A percentile compares a stretch with the other conserved stretches of the same genome.
phyloP scores from a whole-genome alignment of 805 yeast genomes.

The Dipodascus geniculatus region DNA sequence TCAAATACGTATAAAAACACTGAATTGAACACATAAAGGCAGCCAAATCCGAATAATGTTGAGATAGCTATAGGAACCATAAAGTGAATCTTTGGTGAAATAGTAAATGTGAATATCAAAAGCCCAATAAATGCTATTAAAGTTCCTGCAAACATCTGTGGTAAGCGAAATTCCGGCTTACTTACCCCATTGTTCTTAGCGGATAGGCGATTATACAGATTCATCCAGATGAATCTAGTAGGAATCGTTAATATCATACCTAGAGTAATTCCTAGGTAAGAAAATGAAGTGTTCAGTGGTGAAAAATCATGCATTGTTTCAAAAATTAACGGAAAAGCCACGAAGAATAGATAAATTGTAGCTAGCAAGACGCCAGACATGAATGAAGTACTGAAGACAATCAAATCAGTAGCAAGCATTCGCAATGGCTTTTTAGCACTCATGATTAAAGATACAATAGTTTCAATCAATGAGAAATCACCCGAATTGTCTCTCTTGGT shows the following conservation, averaged over 20 bases:
- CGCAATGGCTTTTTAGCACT: slow-evolving; percentile 44
- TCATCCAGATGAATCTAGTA: slow-evolving; percentile 12
- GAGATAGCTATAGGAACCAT: slow-evolving; percentile 55
- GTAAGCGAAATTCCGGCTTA: slow-evolving; percentile 40
- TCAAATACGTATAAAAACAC: slow-evolving; percentile 11
- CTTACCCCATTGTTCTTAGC: slow-evolving; percentile 29
- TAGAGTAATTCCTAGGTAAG: slow-evolving; percentile 51
- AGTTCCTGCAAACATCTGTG: slow-evolving; percentile 42
- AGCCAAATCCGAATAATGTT: slow-evolving; percentile 30
- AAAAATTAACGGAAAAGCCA: slow-evolving; percentile 48
- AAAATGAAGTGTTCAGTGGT: slow-evolving; percentile 42
- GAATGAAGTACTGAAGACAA: slow-evolving; percentile 41
- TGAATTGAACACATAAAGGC: slow-evolving; percentile 29
- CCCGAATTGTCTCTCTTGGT: slow-evolving; percentile 27
- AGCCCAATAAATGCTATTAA: slow-evolving; percentile 35
- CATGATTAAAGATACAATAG: slow-evolving; percentile 25
- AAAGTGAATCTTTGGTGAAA: slow-evolving; percentile 34
- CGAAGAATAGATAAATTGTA: slow-evolving; percentile 46
- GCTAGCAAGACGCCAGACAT: slow-evolving; percentile 48
- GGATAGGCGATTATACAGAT: slow-evolving; percentile 29
- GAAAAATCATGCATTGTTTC: slow-evolving; percentile 35
- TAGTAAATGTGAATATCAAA: slow-evolving; percentile 43
- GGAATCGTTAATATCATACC: slow-evolving; percentile 53
- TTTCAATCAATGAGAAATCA: slow-evolving; percentile 33
- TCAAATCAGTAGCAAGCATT: slow-evolving; percentile 39